phyloP scores from a whole-genome alignment of 345 rosid species.

The Populus euphratica region DNA sequence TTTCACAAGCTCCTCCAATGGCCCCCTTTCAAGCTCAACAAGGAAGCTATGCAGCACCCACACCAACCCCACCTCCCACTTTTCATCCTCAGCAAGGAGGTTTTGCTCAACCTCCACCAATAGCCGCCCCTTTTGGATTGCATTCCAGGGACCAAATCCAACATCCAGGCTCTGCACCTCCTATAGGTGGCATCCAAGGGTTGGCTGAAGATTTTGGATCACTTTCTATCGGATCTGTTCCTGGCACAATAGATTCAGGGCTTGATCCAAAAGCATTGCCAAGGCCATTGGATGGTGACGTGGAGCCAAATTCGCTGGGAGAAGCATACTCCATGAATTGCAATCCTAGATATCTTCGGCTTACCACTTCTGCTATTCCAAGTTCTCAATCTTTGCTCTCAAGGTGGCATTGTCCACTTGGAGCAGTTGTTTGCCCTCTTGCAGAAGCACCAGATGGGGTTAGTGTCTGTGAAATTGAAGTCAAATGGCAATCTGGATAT shows the following conservation, averaged over 20 bases:
- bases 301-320: slow-evolving; percentile 63
- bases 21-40: slow-evolving; percentile 51
- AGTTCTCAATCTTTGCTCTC: slow-evolving; percentile 85
- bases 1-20: slow-evolving; percentile 45
- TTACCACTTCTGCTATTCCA: slow-evolving; percentile 84
- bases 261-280: slow-evolving; percentile 76
- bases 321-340: slow-evolving; percentile 77
- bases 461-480: slow-evolving; percentile 28
- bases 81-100: slow-evolving; percentile 54
- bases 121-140: slow-evolving; percentile 36
- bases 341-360: slow-evolving; percentile 73
- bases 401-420: slow-evolving; percentile 98
- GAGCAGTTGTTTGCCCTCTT: slow-evolving; percentile 98
- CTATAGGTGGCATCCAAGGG: slow-evolving; percentile 62
- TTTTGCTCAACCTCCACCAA: slow-evolving; percentile 42
- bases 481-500: slow-evolving; percentile 10
- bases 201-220: slow-evolving; percentile 85
- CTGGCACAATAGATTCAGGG: slow-evolving; percentile 79
- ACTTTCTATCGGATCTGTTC: slow-evolving; percentile 64
- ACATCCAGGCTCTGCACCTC: slow-evolving; percentile 57
- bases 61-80: slow-evolving; percentile 41
- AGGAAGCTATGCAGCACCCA: slow-evolving; percentile 45
- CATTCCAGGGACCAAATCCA: slow-evolving; percentile 54
- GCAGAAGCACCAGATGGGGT: slow-evolving; percentile 96
- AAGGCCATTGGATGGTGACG: slow-evolving; percentile 93